These are phyloP conservation scores for Kwoniella mangroviensis DNA, from an alignment of 768 basidiomycete species.

Conservation along the genomic window DNA sequence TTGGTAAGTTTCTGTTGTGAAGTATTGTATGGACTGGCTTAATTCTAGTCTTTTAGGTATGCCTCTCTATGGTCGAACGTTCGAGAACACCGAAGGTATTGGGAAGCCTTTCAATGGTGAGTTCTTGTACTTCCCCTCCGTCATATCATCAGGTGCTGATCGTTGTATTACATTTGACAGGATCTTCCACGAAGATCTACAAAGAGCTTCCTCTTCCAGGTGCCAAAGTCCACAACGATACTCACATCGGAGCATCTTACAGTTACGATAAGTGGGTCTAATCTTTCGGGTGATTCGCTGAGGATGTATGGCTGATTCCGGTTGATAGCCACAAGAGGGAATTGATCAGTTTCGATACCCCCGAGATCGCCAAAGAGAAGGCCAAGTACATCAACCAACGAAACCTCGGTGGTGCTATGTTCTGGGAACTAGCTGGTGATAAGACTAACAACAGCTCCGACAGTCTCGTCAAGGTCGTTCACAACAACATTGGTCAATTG, in stretches of 20 bases:
- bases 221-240: conserved; percentile 69
- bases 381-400: conserved; percentile 75
- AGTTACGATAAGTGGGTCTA: conserved; percentile 69
- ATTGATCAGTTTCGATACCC: conserved; percentile 75
- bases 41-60: conserved; percentile 61
- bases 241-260: conserved; percentile 75
- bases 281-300: conserved; percentile 61
- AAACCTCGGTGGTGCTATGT: conserved; percentile 86
- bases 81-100: conserved; percentile 80
- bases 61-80: conserved; percentile 90
- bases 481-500: conserved; percentile 73
- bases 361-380: conserved; percentile 67
- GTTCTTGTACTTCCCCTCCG: not conserved
- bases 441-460: conserved; percentile 70
- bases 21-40: not conserved
- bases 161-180: not conserved
- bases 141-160: not conserved
- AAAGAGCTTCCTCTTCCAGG: conserved; percentile 80
- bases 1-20: conserved; percentile 62
- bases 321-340: conserved; percentile 61
- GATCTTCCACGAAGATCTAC: conserved; percentile 75
- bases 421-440: conserved; percentile 76
- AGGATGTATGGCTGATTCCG: conserved; percentile 65
- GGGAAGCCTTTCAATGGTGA: conserved; percentile 74
- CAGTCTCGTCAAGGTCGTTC: conserved; percentile 70